These are phyloP conservation scores for Zalerion maritima DNA, from an alignment of 495 filamentous ascomycete genomes.

Conservation along the genomic window DNA sequence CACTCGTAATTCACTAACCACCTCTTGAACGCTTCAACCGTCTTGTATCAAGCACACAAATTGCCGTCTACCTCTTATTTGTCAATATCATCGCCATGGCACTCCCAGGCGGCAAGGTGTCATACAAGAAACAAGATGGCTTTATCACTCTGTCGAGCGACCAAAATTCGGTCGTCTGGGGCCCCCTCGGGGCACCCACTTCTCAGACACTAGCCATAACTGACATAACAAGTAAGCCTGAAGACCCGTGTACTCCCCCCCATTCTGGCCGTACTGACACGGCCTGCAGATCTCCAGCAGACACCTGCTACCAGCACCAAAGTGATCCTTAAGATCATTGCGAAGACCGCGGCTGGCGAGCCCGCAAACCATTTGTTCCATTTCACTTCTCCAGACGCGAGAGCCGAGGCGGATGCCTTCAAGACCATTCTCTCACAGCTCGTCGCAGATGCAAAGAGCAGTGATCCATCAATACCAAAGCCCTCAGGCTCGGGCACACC, in stretches of 20 bases:
- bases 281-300: constrained; percentile 65
- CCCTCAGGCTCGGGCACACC: constrained; percentile 25
- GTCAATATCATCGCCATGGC: constrained; percentile 25
- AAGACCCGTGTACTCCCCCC: constrained; percentile 4
- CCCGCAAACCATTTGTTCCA: constrained; percentile 65
- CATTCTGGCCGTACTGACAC: no score
- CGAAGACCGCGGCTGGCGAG: constrained; percentile 41
- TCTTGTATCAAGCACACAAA: no score
- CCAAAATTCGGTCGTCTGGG: constrained; percentile 64
- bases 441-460: constrained; percentile 53
- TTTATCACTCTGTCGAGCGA: constrained; percentile 57
- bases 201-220: constrained; percentile 60
- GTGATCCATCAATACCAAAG: constrained; percentile 27
- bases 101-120: constrained; percentile 51
- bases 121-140: constrained; percentile 96
- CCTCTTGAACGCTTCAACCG: no score
- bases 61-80: no score
- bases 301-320: constrained; percentile 70
- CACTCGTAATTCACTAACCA: no score
- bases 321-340: constrained; percentile 81
- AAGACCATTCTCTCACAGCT: constrained; percentile 65
- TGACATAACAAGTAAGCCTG: constrained; percentile 58
- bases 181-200: constrained; percentile 41
- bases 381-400: constrained; percentile 68
- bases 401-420: constrained; percentile 69